Evolutionary conservation across 2,329 filamentous ascomycete genomes (phyloP), one percentile per base, ranked within the genome.

Genomic region (Fusarium tjaetaba): DNA sequence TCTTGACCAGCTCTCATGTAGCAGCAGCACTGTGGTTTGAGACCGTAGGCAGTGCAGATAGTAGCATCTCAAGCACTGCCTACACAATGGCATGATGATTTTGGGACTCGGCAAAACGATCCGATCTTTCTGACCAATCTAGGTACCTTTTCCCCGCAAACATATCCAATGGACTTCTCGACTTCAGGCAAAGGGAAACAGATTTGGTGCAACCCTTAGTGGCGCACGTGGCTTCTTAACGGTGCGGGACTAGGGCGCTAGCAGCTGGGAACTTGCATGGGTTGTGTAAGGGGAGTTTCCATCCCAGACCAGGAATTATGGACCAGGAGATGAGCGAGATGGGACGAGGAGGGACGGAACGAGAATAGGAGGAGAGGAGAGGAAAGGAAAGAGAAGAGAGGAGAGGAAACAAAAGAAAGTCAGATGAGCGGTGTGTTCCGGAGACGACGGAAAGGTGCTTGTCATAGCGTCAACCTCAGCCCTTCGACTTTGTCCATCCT

Each of bases 221-320:
- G 75, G 72, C 75, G 76, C 78, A 79, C 78, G 78, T 79, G 78
- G 78, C 61, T 77, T 65, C 66, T 70, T 61, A 73, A 74, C 70
- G 77, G 78, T 79, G 78, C 78, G 78, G 78, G 70, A 71, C 76
- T 78, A 79, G 70, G 77, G 74, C 52, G 70, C 58, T 69, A 69
- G 65, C 38, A 69, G 34, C 62, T 52, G 64, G 55, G 45, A 70
- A 59, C 57, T 63, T 73, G 55, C 73, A 77, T 77, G 68, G 74
- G 57, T 69, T 62, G 72, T 59, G 43, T 48, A 56, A 66, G 70
- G 64, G 32, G 72, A 69, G 41, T 41, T 60, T 64, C 45, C 65
- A 57, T 59, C 42, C 32, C 48, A 52, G 39, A 53, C 41, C 63
- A 52, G 53, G 63, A 53, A 61, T 45, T 53, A 66, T 34, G 45